A percentile compares a stretch with the other conserved stretches of the same genome.
These are phyloP conservation scores for Yarrowia deformans DNA, from an alignment of 805 yeast genomes.

Conservation along the genomic window DNA sequence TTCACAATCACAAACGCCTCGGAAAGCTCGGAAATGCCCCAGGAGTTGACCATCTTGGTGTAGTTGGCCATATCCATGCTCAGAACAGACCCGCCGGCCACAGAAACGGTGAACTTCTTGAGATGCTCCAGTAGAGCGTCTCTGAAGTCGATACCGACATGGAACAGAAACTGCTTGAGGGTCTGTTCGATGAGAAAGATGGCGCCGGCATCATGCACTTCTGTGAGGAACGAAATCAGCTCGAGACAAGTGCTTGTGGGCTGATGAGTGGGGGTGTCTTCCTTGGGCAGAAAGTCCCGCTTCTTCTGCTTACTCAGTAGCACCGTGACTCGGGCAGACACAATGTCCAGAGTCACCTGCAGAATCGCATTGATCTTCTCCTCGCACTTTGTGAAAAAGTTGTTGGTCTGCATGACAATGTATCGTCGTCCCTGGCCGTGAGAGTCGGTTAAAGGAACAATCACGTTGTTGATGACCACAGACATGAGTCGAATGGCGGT, in stretches of 20 bases:
- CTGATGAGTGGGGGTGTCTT: conserved; percentile 55
- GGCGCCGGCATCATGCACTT: conserved; percentile 52
- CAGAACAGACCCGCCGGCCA: conserved; percentile 81
- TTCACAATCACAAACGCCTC: conserved; percentile 73
- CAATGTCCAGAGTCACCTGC: conserved; percentile 62
- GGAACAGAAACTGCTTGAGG: conserved; percentile 58
- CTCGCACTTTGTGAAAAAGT: conserved; percentile 67
- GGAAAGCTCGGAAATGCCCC: conserved; percentile 67
- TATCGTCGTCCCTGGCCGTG: conserved; percentile 63
- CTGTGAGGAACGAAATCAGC: conserved; percentile 60
- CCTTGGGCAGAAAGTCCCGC: conserved; percentile 66
- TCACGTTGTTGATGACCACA: conserved; percentile 73
- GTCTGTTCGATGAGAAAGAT: conserved; percentile 57
- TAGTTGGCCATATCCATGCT: conserved; percentile 81
- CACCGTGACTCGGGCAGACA: conserved; percentile 58
- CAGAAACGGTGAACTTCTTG: conserved; percentile 74
- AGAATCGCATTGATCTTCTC: conserved; percentile 68
- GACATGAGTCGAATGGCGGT: conserved; percentile 72
- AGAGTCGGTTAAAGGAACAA: conserved; percentile 74
- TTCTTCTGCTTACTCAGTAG: conserved; percentile 72
- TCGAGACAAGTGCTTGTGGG: conserved; percentile 64
- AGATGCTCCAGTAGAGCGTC: conserved; percentile 71
- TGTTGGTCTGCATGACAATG: conserved; percentile 68
- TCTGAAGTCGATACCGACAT: conserved; percentile 66
- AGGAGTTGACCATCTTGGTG: conserved; percentile 70